These are phyloP conservation scores for Tulasnella sp. DNA, from an alignment of 768 basidiomycete genomes.

Conservation along the genomic window DNA sequence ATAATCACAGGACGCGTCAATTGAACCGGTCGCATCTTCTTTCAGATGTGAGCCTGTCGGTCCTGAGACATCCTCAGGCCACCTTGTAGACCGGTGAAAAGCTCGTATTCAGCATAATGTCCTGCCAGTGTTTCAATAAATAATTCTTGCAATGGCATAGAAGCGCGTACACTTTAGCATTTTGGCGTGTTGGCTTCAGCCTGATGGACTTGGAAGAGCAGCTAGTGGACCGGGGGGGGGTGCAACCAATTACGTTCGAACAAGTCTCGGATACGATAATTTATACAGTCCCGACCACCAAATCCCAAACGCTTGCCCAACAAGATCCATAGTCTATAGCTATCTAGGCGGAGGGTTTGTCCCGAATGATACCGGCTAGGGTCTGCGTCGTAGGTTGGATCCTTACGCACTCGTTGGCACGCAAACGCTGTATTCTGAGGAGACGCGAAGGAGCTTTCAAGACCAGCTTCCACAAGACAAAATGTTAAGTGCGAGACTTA, in stretches of 20 bases:
- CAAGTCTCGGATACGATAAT: not conserved
- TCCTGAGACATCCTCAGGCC: too few relatives aligned
- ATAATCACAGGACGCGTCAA: conserved; percentile 53
- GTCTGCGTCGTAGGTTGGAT: not conserved
- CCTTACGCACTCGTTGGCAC: too few relatives aligned
- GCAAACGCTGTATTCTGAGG: too few relatives aligned
- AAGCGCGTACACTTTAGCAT: not conserved
- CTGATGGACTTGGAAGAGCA: not conserved
- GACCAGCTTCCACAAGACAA: too few relatives aligned
- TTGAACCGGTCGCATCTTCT: too few relatives aligned
- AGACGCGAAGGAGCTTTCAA: too few relatives aligned
- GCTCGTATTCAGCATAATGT: too few relatives aligned
- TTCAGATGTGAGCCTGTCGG: too few relatives aligned
- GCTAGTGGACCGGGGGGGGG: not conserved
- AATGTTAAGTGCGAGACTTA: not conserved
- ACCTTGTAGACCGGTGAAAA: too few relatives aligned
- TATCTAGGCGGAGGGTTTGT: not conserved
- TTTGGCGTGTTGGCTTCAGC: not conserved
- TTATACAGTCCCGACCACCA: not conserved
- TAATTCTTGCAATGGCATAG: too few relatives aligned
- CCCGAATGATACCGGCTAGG: not conserved
- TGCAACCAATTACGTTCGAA: not conserved
- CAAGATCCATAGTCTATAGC: too few relatives aligned
- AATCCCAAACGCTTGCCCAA: not conserved
- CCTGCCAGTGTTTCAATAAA: too few relatives aligned